Base-by-base conservation (phyloP, 306 rosid species). In the Geum urbanum region DNA sequence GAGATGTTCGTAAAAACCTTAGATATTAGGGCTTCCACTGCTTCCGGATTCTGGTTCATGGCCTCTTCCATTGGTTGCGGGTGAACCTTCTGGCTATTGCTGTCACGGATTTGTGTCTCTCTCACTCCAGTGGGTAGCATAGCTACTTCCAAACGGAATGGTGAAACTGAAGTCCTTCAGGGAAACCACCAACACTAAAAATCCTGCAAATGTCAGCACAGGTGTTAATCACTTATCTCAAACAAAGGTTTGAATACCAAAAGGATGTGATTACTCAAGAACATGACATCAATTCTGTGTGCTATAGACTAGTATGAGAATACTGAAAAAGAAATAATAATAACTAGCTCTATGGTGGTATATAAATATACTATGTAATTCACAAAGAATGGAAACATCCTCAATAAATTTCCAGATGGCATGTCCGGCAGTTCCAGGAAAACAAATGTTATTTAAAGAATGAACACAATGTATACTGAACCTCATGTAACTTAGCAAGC, bases 11-110 rank as follows among this genome's bases (percentile, higher is more conserved):
- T 79, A 73, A 95, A 91, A 56, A 95, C 66, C 77, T 88, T 84
- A 56, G 99, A 84, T 72, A 95, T 74, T 77, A 95, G 80, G 59
- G 92, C 78, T 74, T 95, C 97, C 70, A 91, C 61, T 11, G 97
- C 96, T 87, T 91, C 99, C 9, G 95, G 96, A 74, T 89, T 95
- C 90, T 95, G 99, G 76, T 81, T 88, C 87, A 75, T 88, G 80
- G 97, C 89, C 79, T 95, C 99, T 84, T 89, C 99, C 96, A 91
- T 89, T 74, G 99, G 97, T 84, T 95, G 99, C 61, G 99, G 99
- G 84, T 95, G 97, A 80, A 95, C 95, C 81, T 91, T 95, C 84
- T 91, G 97, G 71, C 81, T 87, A 78, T 87, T 95, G 91, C 72
- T 89, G 82, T 95, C 99, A 69, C 95, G 95, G 80, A 87, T 85